Evolutionary conservation across 805 yeast species (phyloP), one percentile per base, ranked within the genome.

Genomic region (Citeromyces nyonsensis): DNA sequence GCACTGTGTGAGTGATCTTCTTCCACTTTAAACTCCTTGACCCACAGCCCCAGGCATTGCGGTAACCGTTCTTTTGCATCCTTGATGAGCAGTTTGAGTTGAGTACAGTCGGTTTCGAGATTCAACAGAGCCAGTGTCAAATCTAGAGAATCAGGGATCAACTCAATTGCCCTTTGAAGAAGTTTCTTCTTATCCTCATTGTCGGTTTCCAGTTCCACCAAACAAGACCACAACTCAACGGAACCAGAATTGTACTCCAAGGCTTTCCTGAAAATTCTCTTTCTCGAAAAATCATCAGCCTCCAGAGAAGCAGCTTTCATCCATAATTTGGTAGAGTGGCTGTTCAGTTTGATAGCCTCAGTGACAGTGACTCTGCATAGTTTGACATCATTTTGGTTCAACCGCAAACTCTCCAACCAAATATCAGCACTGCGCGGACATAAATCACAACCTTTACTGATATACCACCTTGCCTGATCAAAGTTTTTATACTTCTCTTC

Each of bases 371-470:
- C 52, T 44, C 69, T 74, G 32, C 81, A 66, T 10, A 63, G 47
- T 28, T 52, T 54, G 2, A 49, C 15, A 30, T 69, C 65, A n/a
- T 15, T 27, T 3, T 52, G 51, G 44, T 83, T 73, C 9, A 86
- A 53, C 30, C 82, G 61, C 5, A 88, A 57, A 44, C 67, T 76
- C 39, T 82, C 94, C 6, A 86, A 49, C 98, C 98, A 88, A 0
- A 85, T 59, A 9, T 70, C 78, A 36, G 75, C 93, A 40, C 61
- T 69, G 26, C 55, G 57, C 0, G 85, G 82, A 40, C 86, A 72
- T 28, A 57, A 57, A 4, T 56, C 58, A 44, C 95, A 80, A 2
- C 94, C 98, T 45, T 81, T 72, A n/a, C 59, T 60, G 5, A 85
- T 75, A 10, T 80, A 38, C 14, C 52, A 53, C 33, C 66, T 65